A percentile compares a stretch with the other conserved stretches of the same genome.
Evolutionary conservation across 768 basidiomycete genomes (phyloP).

Genomic region (Russula sp.): DNA sequence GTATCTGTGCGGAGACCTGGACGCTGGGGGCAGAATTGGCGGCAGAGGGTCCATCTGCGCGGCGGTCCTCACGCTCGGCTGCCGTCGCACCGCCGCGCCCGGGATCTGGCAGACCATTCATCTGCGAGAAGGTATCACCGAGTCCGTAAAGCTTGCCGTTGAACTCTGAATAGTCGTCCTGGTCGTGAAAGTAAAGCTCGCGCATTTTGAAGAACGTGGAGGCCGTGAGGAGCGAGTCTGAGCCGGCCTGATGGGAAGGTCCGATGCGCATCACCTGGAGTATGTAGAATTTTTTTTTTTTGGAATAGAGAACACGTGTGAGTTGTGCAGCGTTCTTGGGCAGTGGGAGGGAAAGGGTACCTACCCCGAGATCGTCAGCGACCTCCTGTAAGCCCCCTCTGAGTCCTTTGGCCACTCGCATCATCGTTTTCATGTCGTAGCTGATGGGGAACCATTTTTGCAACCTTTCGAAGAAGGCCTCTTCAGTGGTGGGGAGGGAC

Average conservation of each 20-base stretch:
- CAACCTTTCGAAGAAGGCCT: slow-evolving; percentile 81
- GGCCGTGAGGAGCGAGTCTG: slow-evolving; percentile 91
- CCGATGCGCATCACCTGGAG: slow-evolving; percentile 80
- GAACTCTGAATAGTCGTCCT: slow-evolving; percentile 77
- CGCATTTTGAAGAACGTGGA: slow-evolving; percentile 96
- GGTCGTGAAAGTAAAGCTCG: slow-evolving; percentile 82
- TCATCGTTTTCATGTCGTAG: slow-evolving; percentile 97
- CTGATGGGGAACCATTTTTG: slow-evolving; percentile 91
- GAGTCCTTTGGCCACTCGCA: slow-evolving; percentile 75
- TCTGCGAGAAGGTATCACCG: slow-evolving; percentile 64
- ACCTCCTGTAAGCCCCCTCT: slow-evolving; percentile 92
- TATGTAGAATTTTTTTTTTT: neutral
- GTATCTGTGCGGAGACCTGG: slow-evolving; percentile 17
- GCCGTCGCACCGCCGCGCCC: slow-evolving; percentile 71
- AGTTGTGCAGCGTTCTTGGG: neutral
- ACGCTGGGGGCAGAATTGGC: slow-evolving; percentile 34
- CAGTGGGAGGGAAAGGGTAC: slow-evolving; percentile 26
- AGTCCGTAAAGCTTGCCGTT: slow-evolving; percentile 80
- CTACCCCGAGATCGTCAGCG: slow-evolving; percentile 89
- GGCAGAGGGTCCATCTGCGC: slow-evolving; percentile 40
- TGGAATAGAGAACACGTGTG: neutral
- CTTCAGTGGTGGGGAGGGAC: slow-evolving; percentile 83
- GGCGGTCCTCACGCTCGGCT: slow-evolving; percentile 70
- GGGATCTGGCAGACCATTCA: slow-evolving; percentile 60
- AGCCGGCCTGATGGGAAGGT: slow-evolving; percentile 90